These are phyloP conservation scores for Fistulifera pelliculosa DNA, from an alignment of 108 stramenopile species.

Conservation along the genomic window DNA sequence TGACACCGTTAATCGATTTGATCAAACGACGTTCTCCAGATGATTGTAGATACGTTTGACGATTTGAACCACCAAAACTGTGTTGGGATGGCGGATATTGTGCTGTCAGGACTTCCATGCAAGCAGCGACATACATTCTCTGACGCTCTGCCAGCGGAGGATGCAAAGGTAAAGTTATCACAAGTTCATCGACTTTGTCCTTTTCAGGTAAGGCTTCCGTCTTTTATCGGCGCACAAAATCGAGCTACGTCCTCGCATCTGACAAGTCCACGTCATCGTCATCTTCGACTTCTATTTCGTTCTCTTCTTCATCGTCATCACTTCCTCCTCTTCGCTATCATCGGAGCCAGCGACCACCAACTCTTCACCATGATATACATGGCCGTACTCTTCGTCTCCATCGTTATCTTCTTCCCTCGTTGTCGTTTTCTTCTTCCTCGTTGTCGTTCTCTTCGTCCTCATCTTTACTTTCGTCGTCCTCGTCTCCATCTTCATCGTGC, in stretches of 20 bases:
- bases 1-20: slow-evolving; percentile 44
- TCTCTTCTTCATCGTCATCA: slow-evolving; percentile 40
- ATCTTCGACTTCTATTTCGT: slow-evolving; percentile 19
- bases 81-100: slow-evolving; percentile 24
- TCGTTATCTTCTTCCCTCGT: slow-evolving; percentile 29
- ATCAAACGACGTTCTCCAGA: slow-evolving; percentile 44
- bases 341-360: slow-evolving; percentile 2
- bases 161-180: slow-evolving; percentile 1
- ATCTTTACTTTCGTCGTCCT: slow-evolving; percentile 11
- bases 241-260: slow-evolving; percentile 23
- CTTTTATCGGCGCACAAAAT: slow-evolving; percentile 13
- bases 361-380: slow-evolving; percentile 4
- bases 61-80: neutral
- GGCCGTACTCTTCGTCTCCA: slow-evolving; percentile 24
- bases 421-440: slow-evolving; percentile 32
- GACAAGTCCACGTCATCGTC: slow-evolving; percentile 21
- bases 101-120: slow-evolving; percentile 46
- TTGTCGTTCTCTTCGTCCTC: slow-evolving; percentile 27
- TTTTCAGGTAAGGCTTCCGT: too few relatives aligned
- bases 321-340: slow-evolving; percentile 10
- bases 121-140: slow-evolving; percentile 35
- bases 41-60: neutral
- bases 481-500: slow-evolving; percentile 8
- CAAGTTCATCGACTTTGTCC: slow-evolving; percentile 1
- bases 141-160: slow-evolving; percentile 26